Conservation (phyloP, 2,329 filamentous ascomycete species). For the Beauveria rudraprayagi region DNA sequence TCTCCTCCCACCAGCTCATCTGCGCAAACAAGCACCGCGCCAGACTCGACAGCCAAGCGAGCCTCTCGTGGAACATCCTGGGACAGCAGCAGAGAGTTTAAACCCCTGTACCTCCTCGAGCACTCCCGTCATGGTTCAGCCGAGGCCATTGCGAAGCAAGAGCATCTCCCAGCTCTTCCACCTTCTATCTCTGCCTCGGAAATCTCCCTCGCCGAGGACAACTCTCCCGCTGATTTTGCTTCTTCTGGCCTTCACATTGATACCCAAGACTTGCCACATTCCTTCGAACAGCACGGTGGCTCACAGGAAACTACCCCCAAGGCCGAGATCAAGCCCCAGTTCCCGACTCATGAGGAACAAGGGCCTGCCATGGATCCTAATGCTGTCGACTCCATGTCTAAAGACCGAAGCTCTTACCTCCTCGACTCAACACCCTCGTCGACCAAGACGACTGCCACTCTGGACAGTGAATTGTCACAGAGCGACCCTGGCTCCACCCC, state of each 20-base stretch:
- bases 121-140: slow-evolving; percentile 36
- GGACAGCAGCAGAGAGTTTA: slow-evolving; percentile 62
- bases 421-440: slow-evolving; percentile 31
- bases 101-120: slow-evolving; percentile 77
- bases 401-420: slow-evolving; percentile 35
- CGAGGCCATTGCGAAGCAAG: slow-evolving; percentile 23
- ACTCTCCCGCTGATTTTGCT: slow-evolving; percentile 18
- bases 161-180: slow-evolving; percentile 41
- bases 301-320: slow-evolving; percentile 64
- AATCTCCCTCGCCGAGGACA: slow-evolving; percentile 21
- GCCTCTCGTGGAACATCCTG: slow-evolving; percentile 49
- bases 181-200: slow-evolving; percentile 29
- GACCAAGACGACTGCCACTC: slow-evolving; percentile 20
- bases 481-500: slow-evolving; percentile 20
- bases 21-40: slow-evolving; percentile 20
- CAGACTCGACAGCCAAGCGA: slow-evolving; percentile 30
- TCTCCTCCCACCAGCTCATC: slow-evolving; percentile 32
- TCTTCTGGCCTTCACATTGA: slow-evolving; percentile 31
- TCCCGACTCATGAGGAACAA: slow-evolving; percentile 17
- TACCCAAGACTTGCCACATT: slow-evolving; percentile 26
- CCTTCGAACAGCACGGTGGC: slow-evolving; percentile 41
- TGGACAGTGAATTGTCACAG: slow-evolving; percentile 17
- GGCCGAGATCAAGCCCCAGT: slow-evolving; percentile 35
- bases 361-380: slow-evolving; percentile 27
- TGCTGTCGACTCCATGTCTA: slow-evolving; percentile 32